phyloP scores from a whole-genome alignment of 306 rosid species.

The Notholithocarpus densiflorus region DNA sequence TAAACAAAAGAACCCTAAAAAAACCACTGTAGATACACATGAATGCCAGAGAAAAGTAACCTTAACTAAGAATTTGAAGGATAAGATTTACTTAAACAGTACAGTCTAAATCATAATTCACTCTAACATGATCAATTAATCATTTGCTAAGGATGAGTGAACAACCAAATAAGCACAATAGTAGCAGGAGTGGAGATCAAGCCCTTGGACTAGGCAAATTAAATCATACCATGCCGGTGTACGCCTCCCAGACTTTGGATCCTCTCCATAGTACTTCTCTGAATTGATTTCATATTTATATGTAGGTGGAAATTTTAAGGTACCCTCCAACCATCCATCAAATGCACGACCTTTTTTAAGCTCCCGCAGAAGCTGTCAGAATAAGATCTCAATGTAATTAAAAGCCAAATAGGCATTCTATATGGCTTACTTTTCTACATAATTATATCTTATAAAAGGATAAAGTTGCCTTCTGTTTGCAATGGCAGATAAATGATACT shows the following conservation, averaged over 20 bases:
- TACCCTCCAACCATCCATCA: conserved; percentile 94
- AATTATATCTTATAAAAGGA: neutral
- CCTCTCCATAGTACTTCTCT: conserved; percentile 74
- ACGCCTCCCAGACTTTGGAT: conserved; percentile 72
- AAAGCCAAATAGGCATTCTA: conserved; percentile 10
- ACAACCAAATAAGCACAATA: neutral
- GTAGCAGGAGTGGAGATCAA: conserved; percentile 18
- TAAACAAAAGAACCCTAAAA: neutral
- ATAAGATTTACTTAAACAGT: neutral
- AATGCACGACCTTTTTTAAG: conserved; percentile 61
- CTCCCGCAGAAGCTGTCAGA: conserved; percentile 68
- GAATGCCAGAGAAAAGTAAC: neutral
- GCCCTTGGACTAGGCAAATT: conserved; percentile 6
- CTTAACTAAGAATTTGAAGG: neutral
- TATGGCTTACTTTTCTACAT: neutral
- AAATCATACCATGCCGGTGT: conserved; percentile 86
- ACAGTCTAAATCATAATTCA: neutral
- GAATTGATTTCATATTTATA: conserved; percentile 82
- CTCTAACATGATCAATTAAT: neutral
- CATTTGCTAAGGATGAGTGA: neutral
- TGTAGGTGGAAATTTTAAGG: conserved; percentile 83
- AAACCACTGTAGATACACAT: neutral
- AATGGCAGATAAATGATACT: neutral
- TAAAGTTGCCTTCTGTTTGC: neutral
- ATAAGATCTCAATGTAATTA: conserved; percentile 27